Evolutionary conservation across 148 eudicot genomes (phyloP).

Genomic region (Spergularia marina): DNA sequence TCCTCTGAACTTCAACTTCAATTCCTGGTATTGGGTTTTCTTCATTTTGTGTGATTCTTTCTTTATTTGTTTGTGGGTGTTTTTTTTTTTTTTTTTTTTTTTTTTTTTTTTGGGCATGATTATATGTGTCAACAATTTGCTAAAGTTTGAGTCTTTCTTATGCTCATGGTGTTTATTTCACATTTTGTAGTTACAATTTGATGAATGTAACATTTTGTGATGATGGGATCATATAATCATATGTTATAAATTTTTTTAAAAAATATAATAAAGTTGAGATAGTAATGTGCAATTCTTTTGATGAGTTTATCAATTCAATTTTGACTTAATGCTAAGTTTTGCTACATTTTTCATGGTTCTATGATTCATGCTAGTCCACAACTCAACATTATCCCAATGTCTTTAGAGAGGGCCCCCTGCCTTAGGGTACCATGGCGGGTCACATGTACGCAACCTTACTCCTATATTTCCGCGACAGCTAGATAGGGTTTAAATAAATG

Average conservation of each 20-base stretch:
- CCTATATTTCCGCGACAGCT: no score
- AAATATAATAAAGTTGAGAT: no score
- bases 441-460: no score
- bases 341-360: neutral
- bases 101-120: neutral
- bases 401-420: no score
- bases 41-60: neutral
- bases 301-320: no score
- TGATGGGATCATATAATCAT: no score
- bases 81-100: no score
- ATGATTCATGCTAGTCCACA: neutral
- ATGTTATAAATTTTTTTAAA: no score
- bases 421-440: no score
- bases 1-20: constrained; percentile 18
- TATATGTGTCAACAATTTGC: neutral
- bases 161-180: neutral
- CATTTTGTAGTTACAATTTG: neutral
- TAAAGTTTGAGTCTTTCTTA: constrained; percentile 11
- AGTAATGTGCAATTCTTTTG: no score
- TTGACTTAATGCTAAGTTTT: neutral
- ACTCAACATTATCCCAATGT: neutral
- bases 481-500: neutral
- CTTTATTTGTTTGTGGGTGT: neutral
- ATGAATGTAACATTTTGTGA: neutral
- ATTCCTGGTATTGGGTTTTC: neutral